phyloP scores from a whole-genome alignment of 2,329 filamentous ascomycete genomes.

The Didymella keratinophila region DNA sequence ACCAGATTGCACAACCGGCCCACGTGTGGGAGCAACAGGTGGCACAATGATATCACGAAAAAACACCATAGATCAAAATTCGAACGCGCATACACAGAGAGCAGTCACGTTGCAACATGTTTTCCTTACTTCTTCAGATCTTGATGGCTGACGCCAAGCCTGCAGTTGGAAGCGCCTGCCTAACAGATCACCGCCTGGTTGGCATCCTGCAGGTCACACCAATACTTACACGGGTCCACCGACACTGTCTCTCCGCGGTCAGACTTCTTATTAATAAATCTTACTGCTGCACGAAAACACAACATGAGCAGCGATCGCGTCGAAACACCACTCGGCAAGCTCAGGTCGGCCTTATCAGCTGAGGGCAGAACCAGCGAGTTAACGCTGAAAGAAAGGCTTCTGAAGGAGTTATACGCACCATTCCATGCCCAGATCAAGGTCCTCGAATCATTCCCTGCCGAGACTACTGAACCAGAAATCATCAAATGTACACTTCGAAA shows the following conservation, averaged over 20 bases:
- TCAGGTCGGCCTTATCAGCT: neutral
- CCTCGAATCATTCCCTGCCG: neutral
- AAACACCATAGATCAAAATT: neutral
- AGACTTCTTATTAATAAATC: too few species aligned
- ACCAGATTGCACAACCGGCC: neutral
- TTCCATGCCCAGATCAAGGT: neutral
- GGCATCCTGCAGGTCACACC: too few species aligned
- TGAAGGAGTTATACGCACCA: neutral
- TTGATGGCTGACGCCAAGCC: neutral
- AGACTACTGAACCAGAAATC: neutral
- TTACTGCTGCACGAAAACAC: too few species aligned
- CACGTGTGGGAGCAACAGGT: neutral
- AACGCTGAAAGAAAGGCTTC: neutral
- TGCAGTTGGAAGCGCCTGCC: too few species aligned
- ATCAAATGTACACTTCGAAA: neutral
- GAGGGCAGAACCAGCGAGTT: neutral
- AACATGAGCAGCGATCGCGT: too few species aligned
- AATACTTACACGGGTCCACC: too few species aligned
- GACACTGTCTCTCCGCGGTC: too few species aligned
- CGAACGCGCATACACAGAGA: neutral
- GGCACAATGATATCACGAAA: conserved; percentile 14
- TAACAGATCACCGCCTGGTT: too few species aligned
- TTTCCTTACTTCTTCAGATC: neutral
- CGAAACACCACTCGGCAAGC: neutral
- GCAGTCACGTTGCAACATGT: too few species aligned